Percentiles rank a stretch among this genome's conserved stretches.
These are phyloP conservation scores for Cordia subcordata DNA, from an alignment of 257 asterid species.

Conservation along the genomic window DNA sequence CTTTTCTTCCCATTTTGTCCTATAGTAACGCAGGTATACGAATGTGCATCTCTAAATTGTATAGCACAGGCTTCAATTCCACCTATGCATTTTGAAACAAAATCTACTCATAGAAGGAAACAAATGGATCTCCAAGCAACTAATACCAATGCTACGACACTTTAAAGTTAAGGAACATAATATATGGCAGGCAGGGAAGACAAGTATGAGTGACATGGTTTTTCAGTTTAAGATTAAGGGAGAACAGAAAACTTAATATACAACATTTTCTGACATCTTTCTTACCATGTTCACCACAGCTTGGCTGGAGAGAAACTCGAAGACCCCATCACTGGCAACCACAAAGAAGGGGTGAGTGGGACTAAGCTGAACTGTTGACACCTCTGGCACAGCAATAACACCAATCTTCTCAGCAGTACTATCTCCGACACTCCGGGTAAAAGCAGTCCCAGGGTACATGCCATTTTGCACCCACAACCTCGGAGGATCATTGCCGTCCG, in stretches of 20 bases:
- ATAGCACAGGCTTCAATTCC: not conserved
- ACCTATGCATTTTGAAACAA: not conserved
- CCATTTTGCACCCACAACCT: slow-evolving; percentile 8
- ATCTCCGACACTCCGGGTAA: slow-evolving; percentile 4
- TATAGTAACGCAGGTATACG: no score
- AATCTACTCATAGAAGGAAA: not conserved
- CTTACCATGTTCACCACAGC: slow-evolving; percentile 6
- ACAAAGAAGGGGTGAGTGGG: slow-evolving; percentile 4
- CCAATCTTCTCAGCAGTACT: slow-evolving; percentile 8
- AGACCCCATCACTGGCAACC: slow-evolving; percentile 5
- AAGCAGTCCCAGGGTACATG: slow-evolving; percentile 7
- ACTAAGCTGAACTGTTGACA: slow-evolving; percentile 1
- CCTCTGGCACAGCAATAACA: slow-evolving; percentile 5
- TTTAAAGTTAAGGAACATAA: not conserved
- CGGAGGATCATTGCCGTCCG: slow-evolving; percentile 6
- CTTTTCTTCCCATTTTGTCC: no score
- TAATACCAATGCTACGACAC: no score
- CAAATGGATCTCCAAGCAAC: not conserved
- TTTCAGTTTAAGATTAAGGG: no score
- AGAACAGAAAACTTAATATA: not conserved
- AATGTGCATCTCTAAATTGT: not conserved
- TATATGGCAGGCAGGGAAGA: no score
- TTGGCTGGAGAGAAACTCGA: slow-evolving; percentile 5
- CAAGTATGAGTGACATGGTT: no score
- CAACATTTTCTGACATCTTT: not conserved